Evolutionary conservation across 768 basidiomycete species (phyloP).

Genomic region (Russula lepida): DNA sequence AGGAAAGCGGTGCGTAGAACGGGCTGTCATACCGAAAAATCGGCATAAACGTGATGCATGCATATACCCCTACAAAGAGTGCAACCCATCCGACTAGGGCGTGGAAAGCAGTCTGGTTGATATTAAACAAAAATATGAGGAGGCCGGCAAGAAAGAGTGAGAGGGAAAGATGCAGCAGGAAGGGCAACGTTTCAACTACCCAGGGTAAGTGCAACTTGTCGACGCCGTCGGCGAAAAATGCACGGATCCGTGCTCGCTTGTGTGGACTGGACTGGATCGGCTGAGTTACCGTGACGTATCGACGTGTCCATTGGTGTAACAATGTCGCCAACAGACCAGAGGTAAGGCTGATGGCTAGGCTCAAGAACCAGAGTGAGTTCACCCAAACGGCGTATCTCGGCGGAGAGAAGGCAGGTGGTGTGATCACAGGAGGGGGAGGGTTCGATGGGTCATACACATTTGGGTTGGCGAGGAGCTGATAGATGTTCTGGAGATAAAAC

Average conservation of each 20-base stretch:
- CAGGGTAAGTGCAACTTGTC: neutral
- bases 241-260: neutral
- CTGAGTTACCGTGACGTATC: neutral
- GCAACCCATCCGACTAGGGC: neutral
- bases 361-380: neutral
- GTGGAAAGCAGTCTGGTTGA: neutral
- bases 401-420: neutral
- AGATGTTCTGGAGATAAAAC: neutral
- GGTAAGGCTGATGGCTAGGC: neutral
- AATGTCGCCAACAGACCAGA: neutral
- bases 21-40: slow-evolving; percentile 1
- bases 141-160: neutral
- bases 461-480: neutral
- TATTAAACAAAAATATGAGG: neutral
- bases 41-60: neutral
- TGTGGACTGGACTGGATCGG: neutral
- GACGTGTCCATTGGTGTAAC: neutral
- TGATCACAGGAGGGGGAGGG: neutral
- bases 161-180: neutral
- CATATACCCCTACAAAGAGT: neutral
- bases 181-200: neutral
- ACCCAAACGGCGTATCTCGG: neutral
- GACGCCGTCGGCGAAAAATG: neutral
- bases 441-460: neutral
- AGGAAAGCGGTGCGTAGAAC: neutral